These are phyloP conservation scores for Colletotrichum navitas DNA, from an alignment of 2,329 filamentous ascomycete species.

Conservation along the genomic window DNA sequence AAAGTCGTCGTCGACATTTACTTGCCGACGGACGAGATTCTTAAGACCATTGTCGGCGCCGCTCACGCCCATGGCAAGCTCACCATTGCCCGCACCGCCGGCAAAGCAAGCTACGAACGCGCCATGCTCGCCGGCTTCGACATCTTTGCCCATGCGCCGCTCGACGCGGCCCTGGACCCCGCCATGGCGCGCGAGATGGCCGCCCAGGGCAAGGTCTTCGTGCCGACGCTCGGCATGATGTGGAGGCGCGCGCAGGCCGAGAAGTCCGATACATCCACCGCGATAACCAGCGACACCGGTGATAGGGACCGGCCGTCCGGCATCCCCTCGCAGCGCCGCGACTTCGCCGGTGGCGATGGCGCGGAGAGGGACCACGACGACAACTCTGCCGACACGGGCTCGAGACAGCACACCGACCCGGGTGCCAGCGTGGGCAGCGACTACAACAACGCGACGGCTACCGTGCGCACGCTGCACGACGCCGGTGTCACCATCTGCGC, in stretches of 20 bases:
- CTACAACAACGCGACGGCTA: slow-evolving; percentile 45
- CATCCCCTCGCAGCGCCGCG: not conserved
- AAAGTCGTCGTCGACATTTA: slow-evolving; percentile 46
- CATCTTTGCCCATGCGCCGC: slow-evolving; percentile 47
- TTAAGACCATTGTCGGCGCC: slow-evolving; percentile 44
- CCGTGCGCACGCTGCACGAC: slow-evolving; percentile 45
- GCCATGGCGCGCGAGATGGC: slow-evolving; percentile 42
- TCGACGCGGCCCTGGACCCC: slow-evolving; percentile 46
- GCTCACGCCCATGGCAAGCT: slow-evolving; percentile 45
- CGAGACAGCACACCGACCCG: not conserved
- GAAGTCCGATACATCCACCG: not conserved
- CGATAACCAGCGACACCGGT: too few species aligned
- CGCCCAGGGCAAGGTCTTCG: slow-evolving; percentile 43
- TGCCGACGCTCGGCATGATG: slow-evolving; percentile 48
- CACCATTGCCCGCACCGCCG: slow-evolving; percentile 47
- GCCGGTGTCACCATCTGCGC: slow-evolving; percentile 49
- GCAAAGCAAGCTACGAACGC: slow-evolving; percentile 44
- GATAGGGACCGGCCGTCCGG: not conserved
- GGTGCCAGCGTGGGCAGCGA: slow-evolving; percentile 22
- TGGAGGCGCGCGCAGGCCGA: not conserved
- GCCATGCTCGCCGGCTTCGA: slow-evolving; percentile 48
- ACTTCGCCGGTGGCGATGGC: not conserved
- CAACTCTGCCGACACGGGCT: not conserved
- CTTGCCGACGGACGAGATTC: slow-evolving; percentile 44
- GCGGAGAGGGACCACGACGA: not conserved